A percentile compares a stretch with the other conserved stretches of the same genome.
Conservation (phyloP, 768 basidiomycete species). For the Suillus luteus region DNA sequence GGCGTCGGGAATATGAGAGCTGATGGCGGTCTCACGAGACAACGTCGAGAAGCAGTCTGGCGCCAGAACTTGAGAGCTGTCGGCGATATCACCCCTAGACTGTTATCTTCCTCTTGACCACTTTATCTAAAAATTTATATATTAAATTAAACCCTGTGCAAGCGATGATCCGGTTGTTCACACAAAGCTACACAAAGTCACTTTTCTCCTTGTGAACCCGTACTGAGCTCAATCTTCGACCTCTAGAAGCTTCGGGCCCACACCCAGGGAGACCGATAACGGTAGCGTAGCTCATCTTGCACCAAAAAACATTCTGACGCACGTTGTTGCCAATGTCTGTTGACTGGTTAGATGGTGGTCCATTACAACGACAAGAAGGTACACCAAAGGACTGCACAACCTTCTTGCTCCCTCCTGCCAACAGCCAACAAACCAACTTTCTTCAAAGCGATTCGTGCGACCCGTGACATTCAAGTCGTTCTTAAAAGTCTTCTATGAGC, state of each 20-base stretch:
- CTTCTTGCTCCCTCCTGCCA: constrained; percentile 45
- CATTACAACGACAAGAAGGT: constrained; percentile 94
- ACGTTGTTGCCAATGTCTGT: constrained; percentile 39
- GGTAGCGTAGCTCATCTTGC: no score
- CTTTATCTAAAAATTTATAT: neutral
- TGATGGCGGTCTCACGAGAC: constrained; percentile 23
- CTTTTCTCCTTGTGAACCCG: neutral
- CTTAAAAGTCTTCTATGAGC: constrained; percentile 74
- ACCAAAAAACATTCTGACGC: no score
- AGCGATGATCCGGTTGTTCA: neutral
- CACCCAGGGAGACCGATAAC: neutral
- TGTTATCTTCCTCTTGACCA: neutral
- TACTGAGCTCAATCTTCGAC: constrained; percentile 42
- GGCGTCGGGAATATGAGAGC: constrained; percentile 24
- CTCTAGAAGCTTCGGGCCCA: constrained; percentile 90
- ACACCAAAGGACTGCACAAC: constrained; percentile 98
- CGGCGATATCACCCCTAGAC: neutral
- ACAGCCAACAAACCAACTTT: constrained; percentile 90
- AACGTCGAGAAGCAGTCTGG: neutral
- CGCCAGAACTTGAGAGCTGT: neutral
- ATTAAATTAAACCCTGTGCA: neutral
- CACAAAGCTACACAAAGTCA: no score
- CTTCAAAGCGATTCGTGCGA: constrained; percentile 81
- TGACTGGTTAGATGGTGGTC: constrained; percentile 69
- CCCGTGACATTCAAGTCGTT: constrained; percentile 39